Conservation (phyloP, 2,329 filamentous ascomycete species). For the Hypoxylon sp. region DNA sequence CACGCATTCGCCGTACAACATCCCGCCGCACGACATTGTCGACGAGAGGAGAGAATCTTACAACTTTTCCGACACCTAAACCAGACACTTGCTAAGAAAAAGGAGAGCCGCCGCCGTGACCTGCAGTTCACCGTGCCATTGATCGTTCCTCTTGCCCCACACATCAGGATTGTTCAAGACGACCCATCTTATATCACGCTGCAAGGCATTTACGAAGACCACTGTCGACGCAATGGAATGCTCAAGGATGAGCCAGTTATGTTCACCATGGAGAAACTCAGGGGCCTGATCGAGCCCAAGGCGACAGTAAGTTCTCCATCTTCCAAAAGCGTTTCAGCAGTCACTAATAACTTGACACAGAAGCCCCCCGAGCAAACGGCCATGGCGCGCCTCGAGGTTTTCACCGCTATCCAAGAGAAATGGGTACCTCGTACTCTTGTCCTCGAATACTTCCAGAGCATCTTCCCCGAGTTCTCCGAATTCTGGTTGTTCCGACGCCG, state of each 20-base stretch:
- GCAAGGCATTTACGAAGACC: constrained; percentile 96
- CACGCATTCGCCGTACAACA: constrained; percentile 98
- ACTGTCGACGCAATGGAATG: constrained; percentile 87
- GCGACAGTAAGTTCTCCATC: constrained; percentile 63
- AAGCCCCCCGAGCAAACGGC: constrained; percentile 78
- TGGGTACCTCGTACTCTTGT: constrained; percentile 88
- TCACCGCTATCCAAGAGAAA: constrained; percentile 92
- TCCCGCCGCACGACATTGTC: constrained; percentile 90
- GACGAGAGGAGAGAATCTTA: constrained; percentile 93
- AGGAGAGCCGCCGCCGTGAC: constrained; percentile 93
- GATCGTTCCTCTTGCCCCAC: constrained; percentile 95
- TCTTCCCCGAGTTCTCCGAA: constrained; percentile 89
- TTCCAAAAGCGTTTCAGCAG: neutral
- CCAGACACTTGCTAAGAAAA: constrained; percentile 89
- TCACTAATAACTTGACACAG: constrained; percentile 58
- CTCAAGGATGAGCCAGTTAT: constrained; percentile 96
- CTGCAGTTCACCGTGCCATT: constrained; percentile 95
- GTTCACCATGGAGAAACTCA: constrained; percentile 95
- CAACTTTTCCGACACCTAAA: constrained; percentile 99
- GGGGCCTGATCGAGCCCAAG: constrained; percentile 80
- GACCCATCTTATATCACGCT: constrained; percentile 94
- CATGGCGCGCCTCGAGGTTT: constrained; percentile 88
- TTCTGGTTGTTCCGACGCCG: constrained; percentile 99
- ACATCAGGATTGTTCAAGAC: constrained; percentile 95
- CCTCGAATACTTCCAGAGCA: constrained; percentile 89